These are phyloP conservation scores for Corynespora cassiicola DNA, from an alignment of 2,329 filamentous ascomycete species.

Conservation along the genomic window DNA sequence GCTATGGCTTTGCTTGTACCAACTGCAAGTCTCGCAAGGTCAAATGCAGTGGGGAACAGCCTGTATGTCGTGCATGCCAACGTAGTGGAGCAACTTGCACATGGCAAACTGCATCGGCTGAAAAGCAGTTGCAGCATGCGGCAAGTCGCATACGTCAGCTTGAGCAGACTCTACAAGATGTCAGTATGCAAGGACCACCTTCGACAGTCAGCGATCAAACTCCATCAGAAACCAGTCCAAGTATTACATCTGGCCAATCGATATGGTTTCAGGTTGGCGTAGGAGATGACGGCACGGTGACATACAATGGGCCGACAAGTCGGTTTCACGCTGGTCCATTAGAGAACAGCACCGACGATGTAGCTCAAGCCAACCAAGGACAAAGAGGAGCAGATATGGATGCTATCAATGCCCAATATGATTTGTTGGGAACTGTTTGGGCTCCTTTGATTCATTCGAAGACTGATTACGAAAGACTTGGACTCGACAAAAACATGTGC, in stretches of 20 bases:
- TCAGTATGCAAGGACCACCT: too few species aligned
- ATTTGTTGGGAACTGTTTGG: background rate
- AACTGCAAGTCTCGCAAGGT: slow-evolving; percentile 5
- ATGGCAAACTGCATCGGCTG: background rate
- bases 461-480: background rate
- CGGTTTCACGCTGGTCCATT: background rate
- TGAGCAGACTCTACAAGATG: too few species aligned
- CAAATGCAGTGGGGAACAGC: slow-evolving; percentile 6
- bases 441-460: background rate
- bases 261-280: background rate
- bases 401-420: background rate
- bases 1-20: slow-evolving; percentile 6
- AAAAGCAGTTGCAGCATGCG: too few species aligned
- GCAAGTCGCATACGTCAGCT: too few species aligned
- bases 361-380: background rate
- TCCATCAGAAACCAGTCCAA: too few species aligned
- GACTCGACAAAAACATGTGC: background rate
- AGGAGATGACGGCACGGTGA: background rate
- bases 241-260: background rate
- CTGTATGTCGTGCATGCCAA: slow-evolving; percentile 1
- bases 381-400: background rate
- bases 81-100: background rate
- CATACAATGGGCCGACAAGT: background rate
- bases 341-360: background rate
- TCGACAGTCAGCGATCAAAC: too few species aligned